A percentile compares a stretch with the other conserved stretches of the same genome.
Evolutionary conservation across 495 filamentous ascomycete genomes (phyloP).

Genomic region (Opeltia flavorubescens): DNA sequence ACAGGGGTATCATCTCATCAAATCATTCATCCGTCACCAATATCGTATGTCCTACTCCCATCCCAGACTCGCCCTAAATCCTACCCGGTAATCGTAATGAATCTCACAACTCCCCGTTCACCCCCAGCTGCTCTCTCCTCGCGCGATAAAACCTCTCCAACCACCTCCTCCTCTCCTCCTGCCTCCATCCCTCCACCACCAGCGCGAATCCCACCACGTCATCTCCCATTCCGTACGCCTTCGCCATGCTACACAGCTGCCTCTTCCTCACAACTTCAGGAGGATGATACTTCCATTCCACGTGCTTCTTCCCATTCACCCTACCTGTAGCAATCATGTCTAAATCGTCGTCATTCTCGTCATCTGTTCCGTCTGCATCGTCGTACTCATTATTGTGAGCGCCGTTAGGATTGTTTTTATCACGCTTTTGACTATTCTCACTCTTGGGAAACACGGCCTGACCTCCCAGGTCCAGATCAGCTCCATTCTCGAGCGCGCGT

Average conservation of each 20-base stretch:
- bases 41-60: no score
- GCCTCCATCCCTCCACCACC: conserved; percentile 87
- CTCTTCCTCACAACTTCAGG: conserved; percentile 58
- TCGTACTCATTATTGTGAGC: conserved; percentile 25
- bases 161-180: conserved; percentile 63
- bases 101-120: conserved; percentile 6
- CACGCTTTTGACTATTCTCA: conserved; percentile 4
- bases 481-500: conserved; percentile 52
- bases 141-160: conserved; percentile 68
- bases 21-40: no score
- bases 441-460: conserved; percentile 33
- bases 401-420: conserved; percentile 1
- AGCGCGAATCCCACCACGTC: conserved; percentile 79
- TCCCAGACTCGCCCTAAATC: no score
- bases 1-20: no score
- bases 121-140: conserved; percentile 28
- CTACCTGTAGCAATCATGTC: neutral
- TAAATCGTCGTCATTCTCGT: conserved; percentile 5
- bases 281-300: conserved; percentile 61
- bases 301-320: conserved; percentile 14
- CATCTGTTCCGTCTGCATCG: conserved; percentile 7
- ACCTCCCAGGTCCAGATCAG: conserved; percentile 31
- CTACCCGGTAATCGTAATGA: no score
- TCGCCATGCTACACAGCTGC: conserved; percentile 87
- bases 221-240: conserved; percentile 58